These are phyloP conservation scores for Penicillium aurantiogriseum DNA, from an alignment of 2,329 filamentous ascomycete species.

Conservation along the genomic window DNA sequence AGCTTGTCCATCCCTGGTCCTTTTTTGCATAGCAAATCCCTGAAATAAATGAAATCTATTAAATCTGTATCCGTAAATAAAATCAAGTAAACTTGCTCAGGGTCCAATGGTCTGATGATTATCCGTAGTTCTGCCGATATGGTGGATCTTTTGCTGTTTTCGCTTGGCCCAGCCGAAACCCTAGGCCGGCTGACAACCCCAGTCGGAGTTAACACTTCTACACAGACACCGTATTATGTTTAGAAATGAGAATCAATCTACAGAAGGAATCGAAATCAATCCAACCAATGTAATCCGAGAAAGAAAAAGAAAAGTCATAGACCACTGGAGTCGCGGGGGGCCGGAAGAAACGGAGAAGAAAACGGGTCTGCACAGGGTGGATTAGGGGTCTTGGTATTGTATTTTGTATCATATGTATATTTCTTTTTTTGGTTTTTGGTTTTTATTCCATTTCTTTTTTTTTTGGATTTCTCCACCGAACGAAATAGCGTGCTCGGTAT, in stretches of 20 bases:
- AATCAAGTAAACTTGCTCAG: neutral
- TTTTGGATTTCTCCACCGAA: slow-evolving; percentile 13
- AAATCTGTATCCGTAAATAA: neutral
- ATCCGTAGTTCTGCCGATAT: slow-evolving; percentile 24
- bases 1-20: slow-evolving; percentile 11
- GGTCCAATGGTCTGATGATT: slow-evolving; percentile 11
- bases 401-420: neutral
- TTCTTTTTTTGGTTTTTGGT: neutral
- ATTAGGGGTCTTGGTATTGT: slow-evolving; percentile 19
- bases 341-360: slow-evolving; percentile 26
- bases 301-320: neutral
- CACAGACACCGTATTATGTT: neutral
- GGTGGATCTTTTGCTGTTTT: slow-evolving; percentile 10
- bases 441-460: neutral
- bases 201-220: slow-evolving; percentile 6
- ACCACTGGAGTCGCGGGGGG: slow-evolving; percentile 18
- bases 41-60: neutral
- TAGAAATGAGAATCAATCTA: neutral
- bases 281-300: neutral
- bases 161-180: slow-evolving; percentile 25
- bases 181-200: slow-evolving; percentile 21
- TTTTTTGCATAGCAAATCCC: neutral
- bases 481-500: slow-evolving; percentile 17
- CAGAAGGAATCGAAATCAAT: neutral
- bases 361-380: slow-evolving; percentile 27